Percentiles rank a stretch among this genome's conserved stretches.
These are phyloP conservation scores for Cercospora sp. DNA, from an alignment of 2,329 filamentous ascomycete genomes.

Conservation along the genomic window DNA sequence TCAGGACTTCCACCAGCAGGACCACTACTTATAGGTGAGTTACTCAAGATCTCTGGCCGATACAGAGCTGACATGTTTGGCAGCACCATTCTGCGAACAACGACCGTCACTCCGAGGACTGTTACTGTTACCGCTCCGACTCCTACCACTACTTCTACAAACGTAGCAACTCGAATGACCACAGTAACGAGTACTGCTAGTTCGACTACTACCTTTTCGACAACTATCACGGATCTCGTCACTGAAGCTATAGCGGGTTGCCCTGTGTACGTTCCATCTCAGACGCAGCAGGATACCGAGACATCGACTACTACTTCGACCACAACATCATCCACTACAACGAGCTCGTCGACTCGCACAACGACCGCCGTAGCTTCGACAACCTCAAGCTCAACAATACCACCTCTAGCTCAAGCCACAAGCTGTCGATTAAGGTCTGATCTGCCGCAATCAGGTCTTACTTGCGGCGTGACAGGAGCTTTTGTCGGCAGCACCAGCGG, in stretches of 20 bases:
- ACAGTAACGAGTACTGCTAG: neutral
- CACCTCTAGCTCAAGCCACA: neutral
- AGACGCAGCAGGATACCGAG: neutral
- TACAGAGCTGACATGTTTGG: neutral
- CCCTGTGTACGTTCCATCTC: neutral
- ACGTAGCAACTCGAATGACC: neutral
- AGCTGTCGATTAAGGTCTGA: neutral
- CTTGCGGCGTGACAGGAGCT: neutral
- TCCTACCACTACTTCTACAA: neutral
- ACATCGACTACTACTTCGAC: neutral
- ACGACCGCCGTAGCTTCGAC: too few relatives aligned
- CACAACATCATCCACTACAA: neutral
- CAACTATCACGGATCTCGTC: neutral
- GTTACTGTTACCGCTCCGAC: neutral
- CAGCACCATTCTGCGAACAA: neutral
- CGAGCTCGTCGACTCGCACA: too few relatives aligned
- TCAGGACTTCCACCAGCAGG: neutral
- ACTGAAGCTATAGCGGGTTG: neutral
- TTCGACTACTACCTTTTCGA: neutral
- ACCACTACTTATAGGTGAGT: neutral
- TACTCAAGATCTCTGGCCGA: neutral
- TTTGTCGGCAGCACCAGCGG: neutral
- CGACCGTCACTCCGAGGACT: neutral
- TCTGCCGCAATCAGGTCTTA: neutral
- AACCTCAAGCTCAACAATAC: neutral